Evolutionary conservation across 306 rosid genomes (phyloP).

Genomic region (Dicorynia guianensis): DNA sequence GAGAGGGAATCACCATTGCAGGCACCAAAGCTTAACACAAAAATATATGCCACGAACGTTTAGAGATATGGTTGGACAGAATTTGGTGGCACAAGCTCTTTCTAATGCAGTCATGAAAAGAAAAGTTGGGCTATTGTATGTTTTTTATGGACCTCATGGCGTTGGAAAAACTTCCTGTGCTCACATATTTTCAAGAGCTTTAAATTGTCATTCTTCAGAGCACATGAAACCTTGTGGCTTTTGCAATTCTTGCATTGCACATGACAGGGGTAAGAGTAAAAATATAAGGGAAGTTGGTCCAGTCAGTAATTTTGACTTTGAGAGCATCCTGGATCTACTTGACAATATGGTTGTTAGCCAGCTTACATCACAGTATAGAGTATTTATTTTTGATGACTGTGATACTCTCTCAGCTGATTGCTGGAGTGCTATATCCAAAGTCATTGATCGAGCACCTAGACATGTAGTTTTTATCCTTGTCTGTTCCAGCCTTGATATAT

Average conservation of each 20-base stretch:
- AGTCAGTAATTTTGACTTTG: constrained; percentile 85
- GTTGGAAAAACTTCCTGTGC: constrained; percentile 96
- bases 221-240: constrained; percentile 90
- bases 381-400: constrained; percentile 92
- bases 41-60: constrained; percentile 87
- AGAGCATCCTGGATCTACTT: constrained; percentile 83
- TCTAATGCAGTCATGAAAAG: constrained; percentile 79
- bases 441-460: constrained; percentile 98
- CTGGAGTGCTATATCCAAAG: constrained; percentile 95
- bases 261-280: constrained; percentile 82
- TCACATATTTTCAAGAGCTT: constrained; percentile 89
- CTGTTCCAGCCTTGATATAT: constrained; percentile 93
- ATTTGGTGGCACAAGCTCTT: constrained; percentile 93
- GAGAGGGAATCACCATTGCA: constrained; percentile 60
- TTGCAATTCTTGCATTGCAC: constrained; percentile 86
- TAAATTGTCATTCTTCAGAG: constrained; percentile 86
- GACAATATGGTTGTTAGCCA: constrained; percentile 79
- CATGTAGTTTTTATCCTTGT: constrained; percentile 95
- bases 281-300: constrained; percentile 91
- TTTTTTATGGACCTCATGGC: constrained; percentile 97
- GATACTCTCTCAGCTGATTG: constrained; percentile 81
- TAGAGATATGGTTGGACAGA: constrained; percentile 92
- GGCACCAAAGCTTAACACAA: constrained; percentile 91
- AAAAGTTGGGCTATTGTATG: constrained; percentile 86
- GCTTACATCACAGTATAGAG: constrained; percentile 77